phyloP scores from a whole-genome alignment of 2,329 filamentous ascomycete genomes.

The Pseudocercospora pini-densiflorae region DNA sequence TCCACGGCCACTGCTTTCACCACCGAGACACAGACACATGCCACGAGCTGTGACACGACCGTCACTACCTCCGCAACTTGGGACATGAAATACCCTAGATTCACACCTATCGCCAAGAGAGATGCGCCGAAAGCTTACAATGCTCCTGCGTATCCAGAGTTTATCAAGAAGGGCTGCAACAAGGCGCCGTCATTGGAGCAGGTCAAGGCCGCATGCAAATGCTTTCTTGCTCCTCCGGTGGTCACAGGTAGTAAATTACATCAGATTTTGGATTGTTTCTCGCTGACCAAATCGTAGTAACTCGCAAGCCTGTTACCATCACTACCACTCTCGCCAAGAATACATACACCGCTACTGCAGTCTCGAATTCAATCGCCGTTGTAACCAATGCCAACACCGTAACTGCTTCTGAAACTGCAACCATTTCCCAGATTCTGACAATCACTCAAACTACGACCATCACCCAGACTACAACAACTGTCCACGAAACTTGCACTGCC shows the following conservation, averaged over 20 bases:
- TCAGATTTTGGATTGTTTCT: not conserved
- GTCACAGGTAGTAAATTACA: not conserved
- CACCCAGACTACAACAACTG: not conserved
- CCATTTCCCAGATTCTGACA: not conserved
- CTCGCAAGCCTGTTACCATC: not conserved
- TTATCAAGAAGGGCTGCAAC: not conserved
- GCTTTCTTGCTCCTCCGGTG: not conserved
- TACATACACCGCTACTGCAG: not conserved
- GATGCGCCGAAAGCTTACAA: not conserved
- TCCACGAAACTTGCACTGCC: not conserved
- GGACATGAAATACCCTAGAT: not conserved
- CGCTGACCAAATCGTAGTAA: not conserved
- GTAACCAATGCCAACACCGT: not conserved
- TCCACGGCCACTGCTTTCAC: not conserved
- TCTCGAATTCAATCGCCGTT: no score
- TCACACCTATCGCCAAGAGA: not conserved
- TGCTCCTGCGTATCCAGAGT: not conserved
- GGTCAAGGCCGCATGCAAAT: not conserved
- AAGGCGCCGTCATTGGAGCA: not conserved
- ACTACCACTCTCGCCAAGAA: not conserved
- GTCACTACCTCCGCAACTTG: not conserved
- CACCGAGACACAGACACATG: not conserved
- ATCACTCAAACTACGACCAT: not conserved
- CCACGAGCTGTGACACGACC: not conserved
- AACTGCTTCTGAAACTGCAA: not conserved